phyloP scores from a whole-genome alignment of 192 early-diverging fungal genomes.

The Coemansia brasiliensis region DNA sequence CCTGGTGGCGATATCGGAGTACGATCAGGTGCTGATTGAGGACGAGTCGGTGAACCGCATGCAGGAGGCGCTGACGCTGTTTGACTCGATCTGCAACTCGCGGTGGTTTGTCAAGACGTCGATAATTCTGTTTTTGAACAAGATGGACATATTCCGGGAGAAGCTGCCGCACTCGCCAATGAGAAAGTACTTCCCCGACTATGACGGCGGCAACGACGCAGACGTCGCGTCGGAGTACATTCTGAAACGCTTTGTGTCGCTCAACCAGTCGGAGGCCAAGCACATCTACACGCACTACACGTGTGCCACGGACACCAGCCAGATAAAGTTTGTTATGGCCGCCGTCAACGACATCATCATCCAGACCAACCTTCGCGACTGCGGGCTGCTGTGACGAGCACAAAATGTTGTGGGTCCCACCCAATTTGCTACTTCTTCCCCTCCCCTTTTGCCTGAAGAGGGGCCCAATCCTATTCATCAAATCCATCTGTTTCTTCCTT shows the following conservation, averaged over 20 bases:
- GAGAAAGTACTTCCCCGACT: slow-evolving; percentile 89
- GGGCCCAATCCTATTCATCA: no score
- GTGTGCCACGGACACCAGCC: slow-evolving; percentile 82
- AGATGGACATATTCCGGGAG: slow-evolving; percentile 93
- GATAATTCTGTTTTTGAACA: slow-evolving; percentile 99
- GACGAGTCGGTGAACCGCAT: slow-evolving; percentile 96
- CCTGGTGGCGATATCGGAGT: slow-evolving; percentile 92
- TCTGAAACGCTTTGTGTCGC: slow-evolving; percentile 74
- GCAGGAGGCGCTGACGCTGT: slow-evolving; percentile 93
- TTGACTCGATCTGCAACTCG: slow-evolving; percentile 97
- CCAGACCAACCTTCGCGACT: slow-evolving; percentile 77
- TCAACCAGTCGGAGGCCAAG: slow-evolving; percentile 78
- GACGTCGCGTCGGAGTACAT: slow-evolving; percentile 79
- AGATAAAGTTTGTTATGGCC: slow-evolving; percentile 88
- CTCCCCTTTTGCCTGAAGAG: no score
- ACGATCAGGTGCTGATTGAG: slow-evolving; percentile 93
- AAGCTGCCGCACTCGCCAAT: slow-evolving; percentile 85
- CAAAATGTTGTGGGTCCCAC: no score
- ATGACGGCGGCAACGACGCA: slow-evolving; percentile 69
- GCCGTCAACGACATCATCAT: slow-evolving; percentile 91
- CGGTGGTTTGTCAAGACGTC: slow-evolving; percentile 96
- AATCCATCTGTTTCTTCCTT: slow-evolving; percentile 4
- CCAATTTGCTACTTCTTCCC: neutral
- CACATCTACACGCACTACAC: slow-evolving; percentile 89
- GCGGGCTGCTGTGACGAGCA: slow-evolving; percentile 67